A percentile compares a stretch with the other conserved stretches of the same genome.
phyloP scores from a whole-genome alignment of 2,329 filamentous ascomycete species.

The Tolypocladium sp. region DNA sequence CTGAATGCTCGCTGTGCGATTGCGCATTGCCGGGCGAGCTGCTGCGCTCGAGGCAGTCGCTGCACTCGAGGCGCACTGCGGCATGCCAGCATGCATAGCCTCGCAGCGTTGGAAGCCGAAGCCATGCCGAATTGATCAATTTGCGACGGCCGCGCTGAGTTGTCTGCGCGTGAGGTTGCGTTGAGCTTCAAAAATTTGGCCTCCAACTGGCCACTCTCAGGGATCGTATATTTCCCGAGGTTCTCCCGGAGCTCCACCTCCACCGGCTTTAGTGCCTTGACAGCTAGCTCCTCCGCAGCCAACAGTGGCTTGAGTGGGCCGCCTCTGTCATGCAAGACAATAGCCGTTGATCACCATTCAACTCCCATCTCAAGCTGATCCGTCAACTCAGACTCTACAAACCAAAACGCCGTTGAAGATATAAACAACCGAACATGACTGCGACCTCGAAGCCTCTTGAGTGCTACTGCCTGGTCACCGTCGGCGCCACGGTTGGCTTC shows the following conservation, averaged over 20 bases:
- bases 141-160: constrained; percentile 13
- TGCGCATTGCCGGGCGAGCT: constrained; percentile 11
- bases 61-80: constrained; percentile 17
- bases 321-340: neutral
- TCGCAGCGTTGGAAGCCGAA: constrained; percentile 26
- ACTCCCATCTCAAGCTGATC: neutral
- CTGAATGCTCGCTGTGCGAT: constrained; percentile 18
- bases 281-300: neutral
- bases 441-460: constrained; percentile 4
- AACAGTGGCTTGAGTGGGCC: neutral
- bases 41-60: constrained; percentile 12
- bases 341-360: neutral
- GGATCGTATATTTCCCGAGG: constrained; percentile 9
- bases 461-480: constrained; percentile 69
- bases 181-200: constrained; percentile 23
- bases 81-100: constrained; percentile 25
- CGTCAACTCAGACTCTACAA: neutral
- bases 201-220: constrained; percentile 6
- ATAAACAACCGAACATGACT: constrained; percentile 1
- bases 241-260: constrained; percentile 11
- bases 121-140: constrained; percentile 23
- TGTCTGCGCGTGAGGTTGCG: constrained; percentile 11
- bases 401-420: neutral
- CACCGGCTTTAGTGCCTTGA: neutral
- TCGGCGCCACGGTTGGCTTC: constrained; percentile 87